Percentiles rank a stretch among this genome's conserved stretches.
phyloP scores from a whole-genome alignment of 495 filamentous ascomycete genomes.

The Xylaria venustula region DNA sequence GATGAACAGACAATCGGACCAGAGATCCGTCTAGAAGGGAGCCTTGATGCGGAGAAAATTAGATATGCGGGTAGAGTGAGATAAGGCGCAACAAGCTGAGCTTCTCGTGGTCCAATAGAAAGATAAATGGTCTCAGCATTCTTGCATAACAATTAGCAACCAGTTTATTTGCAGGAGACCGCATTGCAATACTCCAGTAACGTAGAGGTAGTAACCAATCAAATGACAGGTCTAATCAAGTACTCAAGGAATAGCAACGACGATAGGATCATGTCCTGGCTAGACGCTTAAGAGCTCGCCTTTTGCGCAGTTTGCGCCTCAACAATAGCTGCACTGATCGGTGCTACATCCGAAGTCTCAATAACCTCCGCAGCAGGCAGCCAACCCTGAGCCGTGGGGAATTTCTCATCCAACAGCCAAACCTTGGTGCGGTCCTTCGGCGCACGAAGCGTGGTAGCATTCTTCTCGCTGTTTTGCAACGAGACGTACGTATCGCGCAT shows the following conservation, averaged over 20 bases:
- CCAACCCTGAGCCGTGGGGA: constrained; percentile 5
- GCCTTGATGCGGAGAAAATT: neutral
- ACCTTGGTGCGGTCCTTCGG: constrained; percentile 6
- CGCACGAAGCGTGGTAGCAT: neutral
- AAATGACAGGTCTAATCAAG: no score
- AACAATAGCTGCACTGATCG: constrained; percentile 1
- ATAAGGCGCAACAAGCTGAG: neutral
- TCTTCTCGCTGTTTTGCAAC: neutral
- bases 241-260: no score
- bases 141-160: neutral
- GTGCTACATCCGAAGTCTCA: neutral
- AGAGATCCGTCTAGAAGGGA: neutral
- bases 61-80: neutral
- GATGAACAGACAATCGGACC: neutral
- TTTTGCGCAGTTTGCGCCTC: constrained; percentile 1
- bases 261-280: neutral
- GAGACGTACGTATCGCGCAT: constrained; percentile 5
- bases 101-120: neutral
- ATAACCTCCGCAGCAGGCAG: neutral
- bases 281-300: neutral
- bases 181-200: neutral
- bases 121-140: neutral
- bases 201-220: neutral
- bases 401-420: constrained; percentile 4
- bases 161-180: neutral